Evolutionary conservation across 345 rosid species (phyloP).

Genomic region (Atalantia buxifolia): DNA sequence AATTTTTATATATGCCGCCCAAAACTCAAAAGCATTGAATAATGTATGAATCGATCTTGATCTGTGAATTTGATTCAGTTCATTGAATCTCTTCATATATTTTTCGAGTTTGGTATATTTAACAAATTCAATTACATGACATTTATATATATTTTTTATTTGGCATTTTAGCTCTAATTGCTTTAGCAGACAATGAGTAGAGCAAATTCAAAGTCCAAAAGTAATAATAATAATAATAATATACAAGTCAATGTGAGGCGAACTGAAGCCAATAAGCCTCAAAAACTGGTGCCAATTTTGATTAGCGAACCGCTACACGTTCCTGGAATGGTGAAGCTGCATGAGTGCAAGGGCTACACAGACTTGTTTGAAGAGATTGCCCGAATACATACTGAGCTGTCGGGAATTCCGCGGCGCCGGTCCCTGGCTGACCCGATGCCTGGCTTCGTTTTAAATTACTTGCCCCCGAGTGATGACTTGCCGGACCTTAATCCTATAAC

Average conservation of each 20-base stretch:
- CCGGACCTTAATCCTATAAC: neutral
- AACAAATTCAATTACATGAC: neutral
- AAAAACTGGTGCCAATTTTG: neutral
- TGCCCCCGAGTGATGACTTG: neutral
- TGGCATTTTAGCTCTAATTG: neutral
- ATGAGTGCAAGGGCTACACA: neutral
- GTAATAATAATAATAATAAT: too few relatives aligned
- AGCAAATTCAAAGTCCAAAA: neutral
- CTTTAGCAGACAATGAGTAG: neutral
- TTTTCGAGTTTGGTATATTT: neutral
- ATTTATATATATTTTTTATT: too few relatives aligned
- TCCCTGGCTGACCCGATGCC: neutral
- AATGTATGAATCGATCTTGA: too few relatives aligned
- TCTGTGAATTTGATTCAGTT: too few relatives aligned
- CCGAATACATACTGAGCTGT: neutral
- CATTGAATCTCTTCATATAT: too few relatives aligned
- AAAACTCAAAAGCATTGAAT: too few relatives aligned
- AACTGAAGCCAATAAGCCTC: neutral
- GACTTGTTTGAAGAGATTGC: neutral
- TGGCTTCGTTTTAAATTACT: neutral
- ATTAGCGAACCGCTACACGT: neutral
- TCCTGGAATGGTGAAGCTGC: neutral
- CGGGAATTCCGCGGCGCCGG: neutral
- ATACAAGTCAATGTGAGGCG: neutral
- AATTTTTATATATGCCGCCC: too few relatives aligned